Evolutionary conservation across 139 green algal species (phyloP), one percentile per base, ranked within the genome.

Genomic region (Edaphochlamys debaryana): DNA sequence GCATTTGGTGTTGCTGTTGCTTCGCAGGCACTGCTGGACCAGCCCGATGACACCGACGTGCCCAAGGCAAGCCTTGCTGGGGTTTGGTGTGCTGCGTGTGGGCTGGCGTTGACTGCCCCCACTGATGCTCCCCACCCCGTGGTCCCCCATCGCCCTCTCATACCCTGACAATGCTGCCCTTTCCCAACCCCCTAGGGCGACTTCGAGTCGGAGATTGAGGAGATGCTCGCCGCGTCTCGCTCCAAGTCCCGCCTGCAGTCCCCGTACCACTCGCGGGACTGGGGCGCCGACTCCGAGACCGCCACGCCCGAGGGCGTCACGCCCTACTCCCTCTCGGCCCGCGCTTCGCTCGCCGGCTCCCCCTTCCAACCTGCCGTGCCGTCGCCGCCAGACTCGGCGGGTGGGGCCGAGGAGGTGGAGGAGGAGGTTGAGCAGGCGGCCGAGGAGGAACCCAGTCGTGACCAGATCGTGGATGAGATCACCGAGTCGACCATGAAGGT

Each of bases 121-220:
- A n/a, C n/a, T n/a, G n/a, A n/a, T n/a, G n/a, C n/a, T n/a, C n/a
- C n/a, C n/a, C n/a, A n/a, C n/a, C n/a, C n/a, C n/a, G n/a, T n/a
- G n/a, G n/a, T n/a, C n/a, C n/a, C n/a, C n/a, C n/a, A n/a, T n/a
- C n/a, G n/a, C n/a, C n/a, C n/a, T n/a, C n/a, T n/a, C n/a, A n/a
- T n/a, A n/a, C n/a, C n/a, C n/a, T n/a, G n/a, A n/a, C n/a, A n/a
- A n/a, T n/a, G n/a, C n/a, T n/a, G n/a, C n/a, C n/a, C n/a, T n/a
- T n/a, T n/a, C n/a, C n/a, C n/a, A n/a, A n/a, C n/a, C n/a, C n/a
- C 7, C 19, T 68, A 82, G 64, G 82, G 82, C 40, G 72, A 82
- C 63, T 87, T 87, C 30, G 82, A 87, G 50, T 67, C 50, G 11
- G 82, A 87, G 82, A 87, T 87, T 32, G 82, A 79, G 74, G 70